Evolutionary conservation across 768 basidiomycete species (phyloP).

Genomic region (Strobilomyces confusus): DNA sequence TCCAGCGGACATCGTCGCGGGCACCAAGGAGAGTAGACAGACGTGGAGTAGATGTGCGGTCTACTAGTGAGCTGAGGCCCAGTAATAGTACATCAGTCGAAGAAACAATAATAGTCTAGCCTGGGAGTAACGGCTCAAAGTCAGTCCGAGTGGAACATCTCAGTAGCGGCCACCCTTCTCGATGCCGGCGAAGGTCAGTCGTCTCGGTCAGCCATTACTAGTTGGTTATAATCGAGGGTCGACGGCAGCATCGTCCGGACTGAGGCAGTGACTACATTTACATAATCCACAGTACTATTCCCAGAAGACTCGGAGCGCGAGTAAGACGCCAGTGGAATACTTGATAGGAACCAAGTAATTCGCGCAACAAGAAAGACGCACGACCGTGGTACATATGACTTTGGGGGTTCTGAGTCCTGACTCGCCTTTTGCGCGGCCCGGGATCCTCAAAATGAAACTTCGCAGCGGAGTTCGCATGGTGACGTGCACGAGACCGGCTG

Average conservation of each 20-base stretch:
- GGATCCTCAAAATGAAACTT: too few species aligned
- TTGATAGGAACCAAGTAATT: neutral
- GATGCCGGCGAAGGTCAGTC: neutral
- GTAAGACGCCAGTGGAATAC: neutral
- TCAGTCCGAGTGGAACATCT: neutral
- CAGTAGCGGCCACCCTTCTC: neutral
- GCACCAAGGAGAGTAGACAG: neutral
- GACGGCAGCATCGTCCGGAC: neutral
- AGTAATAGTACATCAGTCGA: neutral
- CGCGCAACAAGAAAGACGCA: neutral
- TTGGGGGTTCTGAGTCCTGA: neutral
- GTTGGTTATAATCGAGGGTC: too few species aligned
- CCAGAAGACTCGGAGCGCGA: neutral
- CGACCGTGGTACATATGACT: neutral
- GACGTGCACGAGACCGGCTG: neutral
- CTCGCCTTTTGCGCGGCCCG: neutral
- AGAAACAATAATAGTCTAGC: slow-evolving; percentile 5
- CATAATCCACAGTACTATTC: neutral
- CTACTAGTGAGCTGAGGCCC: neutral
- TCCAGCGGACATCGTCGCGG: slow-evolving; percentile 1
- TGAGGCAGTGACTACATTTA: neutral
- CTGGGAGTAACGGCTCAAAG: neutral
- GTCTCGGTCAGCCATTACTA: neutral
- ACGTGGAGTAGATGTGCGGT: neutral
- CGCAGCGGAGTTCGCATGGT: too few species aligned